A percentile compares a stretch with the other conserved stretches of the same genome.
These are phyloP conservation scores for Globomyces sp. DNA, from an alignment of 371 early-diverging fungal species.

Conservation along the genomic window DNA sequence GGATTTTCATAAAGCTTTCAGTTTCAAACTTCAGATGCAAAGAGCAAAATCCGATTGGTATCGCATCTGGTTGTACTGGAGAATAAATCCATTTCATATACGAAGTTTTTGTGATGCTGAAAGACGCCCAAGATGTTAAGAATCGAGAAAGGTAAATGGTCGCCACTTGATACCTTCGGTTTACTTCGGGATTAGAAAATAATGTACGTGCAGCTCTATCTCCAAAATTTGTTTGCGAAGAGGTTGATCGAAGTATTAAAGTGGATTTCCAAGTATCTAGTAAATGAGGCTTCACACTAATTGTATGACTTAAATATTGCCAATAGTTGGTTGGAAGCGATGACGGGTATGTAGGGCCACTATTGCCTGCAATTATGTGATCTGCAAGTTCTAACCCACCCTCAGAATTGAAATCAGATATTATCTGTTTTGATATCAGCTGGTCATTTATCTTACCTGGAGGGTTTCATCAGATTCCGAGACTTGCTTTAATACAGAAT, in stretches of 20 bases:
- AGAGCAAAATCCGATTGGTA: conserved; percentile 39
- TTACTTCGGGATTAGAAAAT: neutral
- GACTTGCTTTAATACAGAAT: conserved; percentile 60
- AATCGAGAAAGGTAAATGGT: conserved; percentile 32
- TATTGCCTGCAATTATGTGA: conserved; percentile 4
- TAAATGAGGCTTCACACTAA: conserved; percentile 21
- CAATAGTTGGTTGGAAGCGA: conserved; percentile 27
- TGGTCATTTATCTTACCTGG: conserved; percentile 28
- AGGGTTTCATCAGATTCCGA: conserved; percentile 69
- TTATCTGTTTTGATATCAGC: conserved; percentile 11
- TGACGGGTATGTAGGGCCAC: conserved; percentile 9
- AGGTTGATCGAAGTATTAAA: conserved; percentile 37
- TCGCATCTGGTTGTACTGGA: neutral
- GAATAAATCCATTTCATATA: conserved; percentile 28
- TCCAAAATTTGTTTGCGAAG: conserved; percentile 16
- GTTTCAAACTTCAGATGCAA: conserved; percentile 37
- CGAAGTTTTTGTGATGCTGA: conserved; percentile 26
- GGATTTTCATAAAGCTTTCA: conserved; percentile 36
- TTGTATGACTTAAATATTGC: conserved; percentile 35
- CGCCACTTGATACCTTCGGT: conserved; percentile 28
- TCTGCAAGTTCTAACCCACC: conserved; percentile 15
- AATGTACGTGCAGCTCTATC: conserved; percentile 14
- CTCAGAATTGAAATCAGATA: conserved; percentile 36
- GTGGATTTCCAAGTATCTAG: conserved; percentile 35
- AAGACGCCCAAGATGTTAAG: conserved; percentile 35